A percentile compares a stretch with the other conserved stretches of the same genome.
phyloP scores from a whole-genome alignment of 2,329 filamentous ascomycete species.

The Knoxdaviesia capensis region DNA sequence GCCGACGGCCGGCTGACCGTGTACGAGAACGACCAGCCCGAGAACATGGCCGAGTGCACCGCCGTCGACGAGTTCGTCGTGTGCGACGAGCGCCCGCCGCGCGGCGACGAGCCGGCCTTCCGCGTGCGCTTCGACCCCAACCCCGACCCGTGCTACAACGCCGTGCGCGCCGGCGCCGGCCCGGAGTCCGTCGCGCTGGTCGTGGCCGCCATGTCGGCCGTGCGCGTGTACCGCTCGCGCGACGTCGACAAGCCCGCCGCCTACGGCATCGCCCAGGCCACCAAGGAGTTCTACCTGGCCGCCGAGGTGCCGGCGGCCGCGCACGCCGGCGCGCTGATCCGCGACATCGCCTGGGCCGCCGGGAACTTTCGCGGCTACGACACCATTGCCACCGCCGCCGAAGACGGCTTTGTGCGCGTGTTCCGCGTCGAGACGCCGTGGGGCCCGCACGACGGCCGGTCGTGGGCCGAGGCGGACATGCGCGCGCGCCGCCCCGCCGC shows the following conservation, averaged over 20 bases:
- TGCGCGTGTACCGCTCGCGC: slow-evolving; percentile 64
- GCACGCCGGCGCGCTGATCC: slow-evolving; percentile 39
- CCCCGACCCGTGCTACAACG: slow-evolving; percentile 56
- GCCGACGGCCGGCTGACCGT: slow-evolving; percentile 63
- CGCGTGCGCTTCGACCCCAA: slow-evolving; percentile 78
- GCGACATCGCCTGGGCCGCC: slow-evolving; percentile 82
- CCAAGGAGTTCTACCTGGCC: slow-evolving; percentile 69
- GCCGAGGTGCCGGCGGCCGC: slow-evolving; percentile 49
- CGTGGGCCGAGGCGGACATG: slow-evolving; percentile 24
- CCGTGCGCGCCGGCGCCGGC: slow-evolving; percentile 62
- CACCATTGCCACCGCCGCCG: slow-evolving; percentile 75
- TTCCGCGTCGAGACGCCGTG: slow-evolving; percentile 54
- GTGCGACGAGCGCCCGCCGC: slow-evolving; percentile 39
- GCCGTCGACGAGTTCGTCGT: slow-evolving; percentile 59
- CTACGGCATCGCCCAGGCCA: slow-evolving; percentile 32
- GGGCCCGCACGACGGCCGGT: slow-evolving; percentile 22
- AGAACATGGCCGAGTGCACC: slow-evolving; percentile 58
- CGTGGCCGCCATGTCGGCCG: slow-evolving; percentile 67
- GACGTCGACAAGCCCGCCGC: slow-evolving; percentile 29
- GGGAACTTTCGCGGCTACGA: slow-evolving; percentile 83
- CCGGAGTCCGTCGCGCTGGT: slow-evolving; percentile 62
- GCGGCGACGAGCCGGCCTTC: slow-evolving; percentile 77
- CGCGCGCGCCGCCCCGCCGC: slow-evolving; percentile 8
- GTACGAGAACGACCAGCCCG: slow-evolving; percentile 70
- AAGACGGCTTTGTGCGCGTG: slow-evolving; percentile 79